phyloP scores from a whole-genome alignment of 2,329 filamentous ascomycete genomes.

The Sporothrix inflata region DNA sequence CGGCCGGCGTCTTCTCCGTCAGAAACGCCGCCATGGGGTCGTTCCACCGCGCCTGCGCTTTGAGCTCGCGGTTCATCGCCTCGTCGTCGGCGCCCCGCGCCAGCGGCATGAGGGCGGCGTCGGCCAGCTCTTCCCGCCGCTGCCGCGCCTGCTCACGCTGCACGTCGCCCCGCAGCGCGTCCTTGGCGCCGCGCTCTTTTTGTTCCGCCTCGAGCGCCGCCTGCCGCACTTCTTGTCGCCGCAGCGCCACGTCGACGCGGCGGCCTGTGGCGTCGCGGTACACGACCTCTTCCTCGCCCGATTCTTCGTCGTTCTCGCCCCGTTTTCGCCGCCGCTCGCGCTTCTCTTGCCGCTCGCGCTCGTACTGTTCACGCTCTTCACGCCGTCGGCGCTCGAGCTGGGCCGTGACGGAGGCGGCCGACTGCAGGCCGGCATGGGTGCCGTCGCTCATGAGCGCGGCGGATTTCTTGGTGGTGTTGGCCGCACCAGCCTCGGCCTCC shows the following conservation, averaged over 20 bases:
- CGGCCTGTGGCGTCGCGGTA: conserved; percentile 93
- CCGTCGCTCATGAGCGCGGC: conserved; percentile 80
- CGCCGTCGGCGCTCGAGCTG: conserved; percentile 63
- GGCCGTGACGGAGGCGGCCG: conserved; percentile 74
- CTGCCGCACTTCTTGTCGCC: conserved; percentile 80
- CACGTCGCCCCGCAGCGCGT: conserved; percentile 81
- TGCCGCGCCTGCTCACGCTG: conserved; percentile 71
- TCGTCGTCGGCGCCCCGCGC: conserved; percentile 82
- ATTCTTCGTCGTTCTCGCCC: conserved; percentile 54
- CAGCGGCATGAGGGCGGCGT: conserved; percentile 80
- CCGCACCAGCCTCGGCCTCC: conserved; percentile 55
- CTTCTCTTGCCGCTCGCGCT: conserved; percentile 36
- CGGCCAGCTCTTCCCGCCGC: conserved; percentile 69
- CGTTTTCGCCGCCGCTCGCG: conserved; percentile 41
- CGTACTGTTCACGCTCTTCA: conserved; percentile 42
- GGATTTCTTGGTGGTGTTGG: conserved; percentile 40
- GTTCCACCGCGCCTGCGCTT: conserved; percentile 80
- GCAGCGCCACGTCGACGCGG: conserved; percentile 92
- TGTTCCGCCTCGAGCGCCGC: conserved; percentile 68
- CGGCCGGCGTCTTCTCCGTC: conserved; percentile 43
- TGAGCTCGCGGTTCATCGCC: conserved; percentile 82
- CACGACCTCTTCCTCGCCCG: conserved; percentile 72
- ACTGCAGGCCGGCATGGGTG: conserved; percentile 84
- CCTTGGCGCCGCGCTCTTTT: conserved; percentile 66
- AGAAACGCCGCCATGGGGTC: conserved; percentile 89